Conservation (phyloP, 1,284 basidiomycete genomes). For the Fereydounia khargensis region DNA sequence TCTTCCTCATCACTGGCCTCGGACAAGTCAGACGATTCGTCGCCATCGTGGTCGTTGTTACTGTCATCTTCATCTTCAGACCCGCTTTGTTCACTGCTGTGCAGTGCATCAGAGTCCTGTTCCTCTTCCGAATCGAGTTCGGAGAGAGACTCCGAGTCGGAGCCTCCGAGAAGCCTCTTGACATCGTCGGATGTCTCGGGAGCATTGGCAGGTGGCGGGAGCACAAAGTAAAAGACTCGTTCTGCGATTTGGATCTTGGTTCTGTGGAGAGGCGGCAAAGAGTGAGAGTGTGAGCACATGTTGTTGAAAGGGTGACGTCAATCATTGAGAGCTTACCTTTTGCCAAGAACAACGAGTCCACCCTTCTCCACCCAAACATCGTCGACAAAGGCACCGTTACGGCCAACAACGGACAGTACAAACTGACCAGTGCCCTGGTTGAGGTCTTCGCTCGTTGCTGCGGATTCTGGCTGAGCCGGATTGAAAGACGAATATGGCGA, state of each 20-base stretch:
- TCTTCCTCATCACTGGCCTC: neutral
- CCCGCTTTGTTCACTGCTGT: conserved; percentile 13
- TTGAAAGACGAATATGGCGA: conserved; percentile 19
- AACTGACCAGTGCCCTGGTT: conserved; percentile 67
- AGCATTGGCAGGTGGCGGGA: conserved; percentile 63
- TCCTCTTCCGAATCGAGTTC: conserved; percentile 38
- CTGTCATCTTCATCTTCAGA: conserved; percentile 16
- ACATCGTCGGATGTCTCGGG: conserved; percentile 13
- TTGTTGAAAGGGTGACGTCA: neutral
- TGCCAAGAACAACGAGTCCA: conserved; percentile 66
- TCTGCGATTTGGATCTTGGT: conserved; percentile 98
- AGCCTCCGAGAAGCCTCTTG: conserved; percentile 13
- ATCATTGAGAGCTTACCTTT: conserved; percentile 22
- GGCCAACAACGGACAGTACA: conserved; percentile 84
- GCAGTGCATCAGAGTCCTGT: conserved; percentile 3
- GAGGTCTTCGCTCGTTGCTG: conserved; percentile 8
- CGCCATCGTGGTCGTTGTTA: conserved; percentile 8
- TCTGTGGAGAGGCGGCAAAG: conserved; percentile 65
- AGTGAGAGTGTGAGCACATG: neutral
- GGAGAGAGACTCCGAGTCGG: conserved; percentile 32
- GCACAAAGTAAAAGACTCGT: conserved; percentile 92
- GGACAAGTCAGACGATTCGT: conserved; percentile 26
- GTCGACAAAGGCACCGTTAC: conserved; percentile 97
- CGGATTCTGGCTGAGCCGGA: conserved; percentile 7
- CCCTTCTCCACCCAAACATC: conserved; percentile 89